Evolutionary conservation across 805 yeast genomes (phyloP), one percentile per base, ranked within the genome.

Genomic region (Sporopachydermia quercuum): DNA sequence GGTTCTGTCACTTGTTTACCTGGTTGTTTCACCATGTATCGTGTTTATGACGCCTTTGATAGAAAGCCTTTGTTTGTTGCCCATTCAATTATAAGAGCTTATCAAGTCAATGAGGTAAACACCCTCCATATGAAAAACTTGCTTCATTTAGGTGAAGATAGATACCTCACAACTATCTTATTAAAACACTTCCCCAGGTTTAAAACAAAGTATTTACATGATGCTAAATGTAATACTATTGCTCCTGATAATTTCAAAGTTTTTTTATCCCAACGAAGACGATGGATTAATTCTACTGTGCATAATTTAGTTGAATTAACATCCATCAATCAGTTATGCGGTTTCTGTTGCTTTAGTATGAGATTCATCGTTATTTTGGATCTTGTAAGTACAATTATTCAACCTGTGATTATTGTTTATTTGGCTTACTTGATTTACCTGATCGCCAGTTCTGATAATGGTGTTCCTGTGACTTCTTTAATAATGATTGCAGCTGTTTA

Each of bases 271-370:
- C 80, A 74, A 55, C 71, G 80, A 45, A 73, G 80, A 50, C 71
- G 80, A 47, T 74, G 80, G 80, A 74, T 74, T 48, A 74, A 74
- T 56, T 74, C 79, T 4, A 74, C 80, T 0, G 76, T 74, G 19
- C 80, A 74, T 50, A 74, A 74, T 50, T 63, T 74, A 57, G 57
- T 73, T 53, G 80, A 74, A 55, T 64, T 74, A 47, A 74, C 66
- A 8, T 70, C 76, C 46, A 70, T 72, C 51, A 60, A 65, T 23
- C 76, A 72, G 49, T 65, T 74, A 55, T 74, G 80, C 60, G 80
- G 80, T 37, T 74, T 76, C 40, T 74, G 76, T 57, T 73, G 78
- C 47, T 73, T 74, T 54, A 66, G 75, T 27, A 74, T 74, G 80
- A 68, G 76, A 45, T 74, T 74, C 51, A 67, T 70, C 46, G 73